Percentiles rank a stretch among this genome's conserved stretches.
Evolutionary conservation across 2,329 filamentous ascomycete genomes (phyloP).

Genomic region (Biscogniauxia sp.): DNA sequence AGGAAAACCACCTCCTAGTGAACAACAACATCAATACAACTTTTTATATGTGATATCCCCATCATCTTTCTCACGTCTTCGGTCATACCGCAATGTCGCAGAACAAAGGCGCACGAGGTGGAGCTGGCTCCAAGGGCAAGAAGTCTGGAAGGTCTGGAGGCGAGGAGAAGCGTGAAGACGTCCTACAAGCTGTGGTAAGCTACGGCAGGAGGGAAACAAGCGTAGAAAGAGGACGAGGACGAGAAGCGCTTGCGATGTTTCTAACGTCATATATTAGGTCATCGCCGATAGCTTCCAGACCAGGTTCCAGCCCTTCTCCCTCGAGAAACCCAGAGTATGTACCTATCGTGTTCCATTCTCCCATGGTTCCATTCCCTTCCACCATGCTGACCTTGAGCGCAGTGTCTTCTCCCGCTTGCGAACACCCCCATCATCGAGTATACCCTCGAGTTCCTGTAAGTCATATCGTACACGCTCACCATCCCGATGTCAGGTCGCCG

Average conservation of each 20-base stretch:
- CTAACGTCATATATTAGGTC: slow-evolving; percentile 50
- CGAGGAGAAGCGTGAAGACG: slow-evolving; percentile 58
- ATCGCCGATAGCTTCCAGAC: slow-evolving; percentile 95
- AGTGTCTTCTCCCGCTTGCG: slow-evolving; percentile 90
- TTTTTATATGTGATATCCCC: not conserved
- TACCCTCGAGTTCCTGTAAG: slow-evolving; percentile 80
- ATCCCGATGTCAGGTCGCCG: too few species aligned
- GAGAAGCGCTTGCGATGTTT: too few species aligned
- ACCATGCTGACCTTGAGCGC: not conserved
- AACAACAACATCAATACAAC: slow-evolving; percentile 6
- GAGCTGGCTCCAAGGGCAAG: slow-evolving; percentile 47
- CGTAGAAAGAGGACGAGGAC: too few species aligned
- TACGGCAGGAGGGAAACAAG: not conserved
- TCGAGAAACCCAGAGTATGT: slow-evolving; percentile 81
- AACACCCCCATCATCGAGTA: slow-evolving; percentile 97
- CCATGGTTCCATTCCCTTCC: too few species aligned
- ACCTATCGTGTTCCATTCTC: not conserved
- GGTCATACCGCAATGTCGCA: slow-evolving; percentile 24
- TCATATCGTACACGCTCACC: not conserved
- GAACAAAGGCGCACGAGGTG: slow-evolving; percentile 27
- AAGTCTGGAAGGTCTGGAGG: slow-evolving; percentile 48
- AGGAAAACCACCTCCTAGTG: not conserved
- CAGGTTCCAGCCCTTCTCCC: slow-evolving; percentile 82
- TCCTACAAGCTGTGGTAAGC: slow-evolving; percentile 45
- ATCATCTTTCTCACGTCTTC: not conserved